Evolutionary conservation across 2,329 filamentous ascomycete species (phyloP), one percentile per base, ranked within the genome.

Genomic region (Aciculosporium take): DNA sequence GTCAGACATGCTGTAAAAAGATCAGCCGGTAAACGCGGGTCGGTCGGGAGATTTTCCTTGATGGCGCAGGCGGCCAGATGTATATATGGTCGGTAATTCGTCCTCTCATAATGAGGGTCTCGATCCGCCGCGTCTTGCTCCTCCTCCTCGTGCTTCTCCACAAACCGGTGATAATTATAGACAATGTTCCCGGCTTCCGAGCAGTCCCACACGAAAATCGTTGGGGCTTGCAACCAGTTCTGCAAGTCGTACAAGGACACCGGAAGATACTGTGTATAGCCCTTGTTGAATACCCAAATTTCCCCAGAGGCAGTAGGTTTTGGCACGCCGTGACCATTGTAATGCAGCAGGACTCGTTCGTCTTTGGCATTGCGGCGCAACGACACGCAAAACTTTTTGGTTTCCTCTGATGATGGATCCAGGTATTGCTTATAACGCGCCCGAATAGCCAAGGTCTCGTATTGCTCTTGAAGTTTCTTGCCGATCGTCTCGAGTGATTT

Each of bases 241-340:
- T 96, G 89, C 34, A 98, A 66, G 56, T 98, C 91, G 54, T 94
- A 95, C 7, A 98, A 67, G 1, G 89, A 94, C 33, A 98, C 84
- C 0, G 91, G 91, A 32, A 98, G 98, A 57, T 98, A 98, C 62
- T 98, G 91, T 0, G 91, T 98, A 58, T 95, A 98, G 51, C 86
- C 96, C 52, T 91, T 89, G 63, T 98, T 98, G 61, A 98, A 98
- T 5, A 96, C 93, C 91, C 91, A 98, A 17, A 98, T 94, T 60
- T 98, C 91, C 12, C 91, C 91, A 4, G 89, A 95, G 3, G 84
- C 79, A 1, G 91, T 98, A 3, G 91, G 91, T 55, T 95, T 86
- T 1, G 91, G 91, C 9, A 98, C 91, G 36, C 91, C 91, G 59
- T 98, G 91, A 13, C 91, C 91, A 53, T 98, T 98, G 69, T 98